Percentiles rank a stretch among this genome's conserved stretches.
Evolutionary conservation across 352 stramenopile genomes (phyloP).

Genomic region (Thraustotheca clavata): DNA sequence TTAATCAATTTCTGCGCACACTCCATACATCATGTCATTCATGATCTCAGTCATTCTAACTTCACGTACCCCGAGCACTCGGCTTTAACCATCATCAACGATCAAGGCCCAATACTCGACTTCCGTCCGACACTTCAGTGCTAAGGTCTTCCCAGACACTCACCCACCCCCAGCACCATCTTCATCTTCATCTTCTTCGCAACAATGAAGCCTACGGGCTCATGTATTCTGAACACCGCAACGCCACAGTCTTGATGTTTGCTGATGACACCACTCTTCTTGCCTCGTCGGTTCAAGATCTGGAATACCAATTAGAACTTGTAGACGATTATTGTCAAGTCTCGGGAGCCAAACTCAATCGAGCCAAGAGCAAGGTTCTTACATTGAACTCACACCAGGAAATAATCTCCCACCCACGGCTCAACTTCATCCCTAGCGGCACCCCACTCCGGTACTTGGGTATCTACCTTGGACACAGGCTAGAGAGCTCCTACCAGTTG

Average conservation of each 20-base stretch:
- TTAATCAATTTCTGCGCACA: too few relatives aligned
- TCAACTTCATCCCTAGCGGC: background rate
- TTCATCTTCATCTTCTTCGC: background rate
- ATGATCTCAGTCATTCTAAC: too few relatives aligned
- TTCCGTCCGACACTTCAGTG: too few relatives aligned
- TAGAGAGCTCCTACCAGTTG: background rate
- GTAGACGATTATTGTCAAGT: background rate
- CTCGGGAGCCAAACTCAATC: background rate
- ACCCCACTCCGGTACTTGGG: background rate
- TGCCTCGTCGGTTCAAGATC: background rate
- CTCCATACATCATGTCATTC: too few relatives aligned
- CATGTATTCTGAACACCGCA: too few relatives aligned
- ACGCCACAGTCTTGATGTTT: too few relatives aligned
- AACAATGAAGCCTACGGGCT: too few relatives aligned
- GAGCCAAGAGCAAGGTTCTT: background rate
- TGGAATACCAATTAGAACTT: background rate
- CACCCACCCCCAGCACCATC: background rate
- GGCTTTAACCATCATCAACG: too few relatives aligned
- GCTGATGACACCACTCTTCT: conserved; percentile 2
- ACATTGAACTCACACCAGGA: background rate
- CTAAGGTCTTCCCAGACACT: background rate
- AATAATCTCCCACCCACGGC: background rate
- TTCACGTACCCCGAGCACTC: too few relatives aligned
- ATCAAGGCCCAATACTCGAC: too few relatives aligned
- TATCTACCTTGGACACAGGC: background rate